phyloP scores from a whole-genome alignment of 768 basidiomycete species.

The Pholiota conissans region DNA sequence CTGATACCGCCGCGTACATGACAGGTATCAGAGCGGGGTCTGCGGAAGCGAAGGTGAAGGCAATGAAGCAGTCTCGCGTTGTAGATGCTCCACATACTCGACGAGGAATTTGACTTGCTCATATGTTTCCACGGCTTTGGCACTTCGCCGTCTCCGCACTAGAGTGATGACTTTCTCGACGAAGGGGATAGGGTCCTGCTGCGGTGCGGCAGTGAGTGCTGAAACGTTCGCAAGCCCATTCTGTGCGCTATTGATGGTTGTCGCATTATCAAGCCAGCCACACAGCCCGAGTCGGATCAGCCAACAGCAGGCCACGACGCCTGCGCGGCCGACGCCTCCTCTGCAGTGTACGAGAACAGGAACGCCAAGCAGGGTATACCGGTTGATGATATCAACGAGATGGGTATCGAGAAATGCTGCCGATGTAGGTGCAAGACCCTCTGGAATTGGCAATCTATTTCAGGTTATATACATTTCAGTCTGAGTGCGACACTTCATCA shows the following conservation, averaged over 20 bases:
- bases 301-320: slow-evolving; percentile 92
- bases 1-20: background rate
- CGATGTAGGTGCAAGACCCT: slow-evolving; percentile 79
- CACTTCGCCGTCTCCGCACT: slow-evolving; percentile 72
- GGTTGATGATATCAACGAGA: slow-evolving; percentile 61
- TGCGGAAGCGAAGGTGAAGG: background rate
- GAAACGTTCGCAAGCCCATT: slow-evolving; percentile 5
- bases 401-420: slow-evolving; percentile 60
- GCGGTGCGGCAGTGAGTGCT: slow-evolving; percentile 21
- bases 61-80: background rate
- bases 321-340: slow-evolving; percentile 92
- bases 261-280: slow-evolving; percentile 52
- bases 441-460: slow-evolving; percentile 81
- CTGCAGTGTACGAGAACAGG: slow-evolving; percentile 87
- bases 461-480: background rate
- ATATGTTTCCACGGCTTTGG: slow-evolving; percentile 92
- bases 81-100: slow-evolving; percentile 65
- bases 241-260: slow-evolving; percentile 3
- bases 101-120: slow-evolving; percentile 88
- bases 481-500: background rate
- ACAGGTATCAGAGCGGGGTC: background rate
- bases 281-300: slow-evolving; percentile 89
- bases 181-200: slow-evolving; percentile 56
- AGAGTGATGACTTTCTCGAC: slow-evolving; percentile 75
- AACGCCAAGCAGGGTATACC: slow-evolving; percentile 72